Base-by-base conservation (phyloP, 768 basidiomycete genomes). In the Suillus weaverae region DNA sequence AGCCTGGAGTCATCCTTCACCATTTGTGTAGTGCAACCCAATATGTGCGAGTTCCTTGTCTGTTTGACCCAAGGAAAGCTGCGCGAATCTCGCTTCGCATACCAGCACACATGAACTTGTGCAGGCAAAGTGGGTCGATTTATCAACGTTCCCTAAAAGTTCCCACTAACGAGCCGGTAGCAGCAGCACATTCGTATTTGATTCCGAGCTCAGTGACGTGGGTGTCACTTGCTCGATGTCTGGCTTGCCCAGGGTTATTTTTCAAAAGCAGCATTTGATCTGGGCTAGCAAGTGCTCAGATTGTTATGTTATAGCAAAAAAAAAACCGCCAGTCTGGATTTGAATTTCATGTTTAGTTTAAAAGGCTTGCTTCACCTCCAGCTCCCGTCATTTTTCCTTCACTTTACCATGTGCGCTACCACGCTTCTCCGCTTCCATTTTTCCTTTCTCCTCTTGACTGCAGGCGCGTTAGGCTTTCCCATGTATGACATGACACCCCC, bases 311-410 rank as follows among this genome's bases (percentile, higher is more conserved):
- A 30, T 9, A 16, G 16, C 1, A 22, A 20, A 48, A 13, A 13
- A n/a, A 43, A 11, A 11, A 11, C 33, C 20, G 20, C 32, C 20
- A 35, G 53, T 33, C 20, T 35, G 35, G 53, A 35, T 54, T 35
- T 33, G 11, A 54, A 54, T 35, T 4, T 0, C 20, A 35, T 54
- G 32, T 20, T 8, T 33, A 10, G 20, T 20, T 20, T 54, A n/a
- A 54, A 32, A 61, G 77, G 78, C 65, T 76, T 76, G 6, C 41
- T 22, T 36, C 9, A 55, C 16, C n/a, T 46, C 56, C 41, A 33
- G n/a, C 20, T 59, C 41, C 20, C 36, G 16, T 59, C 38, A 14
- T 20, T 33, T n/a, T 44, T 4, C 16, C 48, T 60, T 2, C 22
- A 33, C 36, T 22, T 36, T 13, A 60, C 14, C 16, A 35, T 48